Evolutionary conservation across 2,329 filamentous ascomycete genomes (phyloP), one percentile per base, ranked within the genome.

Genomic region (Pyricularia pennisetigena): DNA sequence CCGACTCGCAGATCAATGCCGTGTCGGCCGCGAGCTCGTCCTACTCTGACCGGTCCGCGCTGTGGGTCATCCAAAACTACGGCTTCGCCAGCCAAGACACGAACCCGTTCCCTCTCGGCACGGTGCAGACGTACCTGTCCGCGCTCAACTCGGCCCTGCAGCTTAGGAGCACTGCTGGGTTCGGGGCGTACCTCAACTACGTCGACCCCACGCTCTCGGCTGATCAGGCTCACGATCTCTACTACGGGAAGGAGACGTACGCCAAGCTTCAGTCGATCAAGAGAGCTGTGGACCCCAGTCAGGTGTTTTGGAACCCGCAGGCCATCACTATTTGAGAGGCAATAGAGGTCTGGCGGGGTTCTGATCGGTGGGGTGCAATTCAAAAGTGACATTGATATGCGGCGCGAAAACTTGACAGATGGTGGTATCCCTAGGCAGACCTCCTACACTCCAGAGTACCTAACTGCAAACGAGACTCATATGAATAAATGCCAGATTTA

Each of bases 171-270:
- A 71, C 77, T 49, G 77, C 75, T 1, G 71, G 75, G 8, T 83
- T 82, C 74, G 82, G 81, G 23, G 81, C 81, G 69, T 86, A 86
- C 70, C 76, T 82, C 71, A 86, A 86, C 76, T 86, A 86, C 67
- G 79, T 83, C 4, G 84, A 86, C 71, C 79, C 83, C 0, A 78
- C 75, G 62, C 76, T 85, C 69, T 77, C 78, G 72, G 76, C 79
- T n/a, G 76, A 76, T 1, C 77, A 77, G n/a, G 84, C 84, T 2
- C 80, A 83, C 70, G 73, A 80, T 69, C 73, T 82, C 70, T 85
- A 86, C 74, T 86, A 82, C 70, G 77, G 81, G 6, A 73, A 73
- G 65, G 10, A n/a, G 66, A 81, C 75, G 66, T 72, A 82, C 29
- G 72, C 74, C 1, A 75, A 71, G 57, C 72, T 82, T 67, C 74